phyloP scores from a whole-genome alignment of 2,329 filamentous ascomycete genomes.

The Botrytis galanthina region DNA sequence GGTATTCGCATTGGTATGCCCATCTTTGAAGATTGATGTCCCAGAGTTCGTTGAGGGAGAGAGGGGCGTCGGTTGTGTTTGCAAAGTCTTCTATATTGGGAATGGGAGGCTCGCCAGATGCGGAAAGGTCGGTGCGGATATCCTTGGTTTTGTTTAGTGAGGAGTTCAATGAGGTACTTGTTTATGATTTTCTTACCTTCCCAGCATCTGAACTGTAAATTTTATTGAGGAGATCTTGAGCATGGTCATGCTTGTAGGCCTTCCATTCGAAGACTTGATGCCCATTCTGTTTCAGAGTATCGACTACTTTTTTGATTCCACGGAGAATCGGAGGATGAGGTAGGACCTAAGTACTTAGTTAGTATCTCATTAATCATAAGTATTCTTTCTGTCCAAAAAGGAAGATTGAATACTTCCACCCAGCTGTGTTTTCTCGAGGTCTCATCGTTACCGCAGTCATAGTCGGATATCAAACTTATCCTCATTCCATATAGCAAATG shows the following conservation, averaged over 20 bases:
- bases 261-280: conserved; percentile 49
- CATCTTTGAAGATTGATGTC: conserved; percentile 32
- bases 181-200: not conserved
- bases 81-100: conserved; percentile 36
- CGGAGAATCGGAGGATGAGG: conserved; percentile 57
- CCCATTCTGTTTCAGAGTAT: conserved; percentile 49
- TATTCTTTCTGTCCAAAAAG: not conserved
- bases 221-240: conserved; percentile 30
- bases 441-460: conserved; percentile 33
- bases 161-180: too few relatives aligned
- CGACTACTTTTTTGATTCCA: conserved; percentile 50
- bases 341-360: not conserved
- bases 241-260: conserved; percentile 38
- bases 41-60: conserved; percentile 33
- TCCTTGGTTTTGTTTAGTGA: conserved; percentile 19
- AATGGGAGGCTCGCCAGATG: conserved; percentile 41
- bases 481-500: too few relatives aligned
- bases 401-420: too few relatives aligned
- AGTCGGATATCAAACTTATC: conserved; percentile 39
- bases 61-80: conserved; percentile 26
- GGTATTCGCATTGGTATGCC: conserved; percentile 38
- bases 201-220: conserved; percentile 36
- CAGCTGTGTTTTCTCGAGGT: not conserved
- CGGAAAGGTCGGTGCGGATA: conserved; percentile 26
- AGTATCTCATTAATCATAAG: not conserved